Conservation (phyloP, 176 grass and related monocot genomes). For the Aegilops speltoides region DNA sequence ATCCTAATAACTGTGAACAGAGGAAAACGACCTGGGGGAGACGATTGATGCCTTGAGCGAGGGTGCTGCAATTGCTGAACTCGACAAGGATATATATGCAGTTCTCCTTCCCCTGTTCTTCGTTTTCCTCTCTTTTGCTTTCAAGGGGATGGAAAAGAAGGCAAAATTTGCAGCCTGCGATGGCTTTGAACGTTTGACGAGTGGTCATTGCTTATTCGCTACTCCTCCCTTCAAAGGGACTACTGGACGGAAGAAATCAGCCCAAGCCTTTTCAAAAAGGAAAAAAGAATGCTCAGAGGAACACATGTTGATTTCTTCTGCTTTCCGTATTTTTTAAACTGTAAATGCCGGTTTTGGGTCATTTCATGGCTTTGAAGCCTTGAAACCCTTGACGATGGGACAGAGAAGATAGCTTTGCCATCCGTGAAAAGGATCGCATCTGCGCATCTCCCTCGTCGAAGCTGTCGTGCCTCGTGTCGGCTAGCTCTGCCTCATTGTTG, state of each 20-base stretch:
- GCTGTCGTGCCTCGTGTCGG: background rate
- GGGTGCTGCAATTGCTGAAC: background rate
- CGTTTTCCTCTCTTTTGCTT: background rate
- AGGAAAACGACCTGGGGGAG: background rate
- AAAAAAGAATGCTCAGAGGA: background rate
- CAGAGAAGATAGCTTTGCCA: background rate
- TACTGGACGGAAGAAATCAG: background rate
- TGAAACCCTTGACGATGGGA: background rate
- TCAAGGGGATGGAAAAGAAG: background rate
- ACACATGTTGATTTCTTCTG: background rate
- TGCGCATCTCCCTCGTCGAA: constrained; percentile 4
- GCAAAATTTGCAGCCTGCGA: background rate
- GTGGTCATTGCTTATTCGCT: background rate
- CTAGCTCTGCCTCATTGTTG: constrained; percentile 19
- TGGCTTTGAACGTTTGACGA: constrained; percentile 15
- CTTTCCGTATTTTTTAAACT: background rate
- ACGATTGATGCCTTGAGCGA: background rate
- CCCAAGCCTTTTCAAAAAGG: background rate
- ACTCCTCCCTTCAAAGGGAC: background rate
- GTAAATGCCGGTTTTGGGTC: background rate
- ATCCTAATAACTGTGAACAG: too few relatives aligned
- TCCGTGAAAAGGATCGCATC: constrained; percentile 23
- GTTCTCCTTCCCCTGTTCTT: background rate
- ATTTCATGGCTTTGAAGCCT: background rate
- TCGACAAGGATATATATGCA: background rate